These are phyloP conservation scores for Mucor irregularis DNA, from an alignment of 371 early-diverging fungal genomes.

Conservation along the genomic window DNA sequence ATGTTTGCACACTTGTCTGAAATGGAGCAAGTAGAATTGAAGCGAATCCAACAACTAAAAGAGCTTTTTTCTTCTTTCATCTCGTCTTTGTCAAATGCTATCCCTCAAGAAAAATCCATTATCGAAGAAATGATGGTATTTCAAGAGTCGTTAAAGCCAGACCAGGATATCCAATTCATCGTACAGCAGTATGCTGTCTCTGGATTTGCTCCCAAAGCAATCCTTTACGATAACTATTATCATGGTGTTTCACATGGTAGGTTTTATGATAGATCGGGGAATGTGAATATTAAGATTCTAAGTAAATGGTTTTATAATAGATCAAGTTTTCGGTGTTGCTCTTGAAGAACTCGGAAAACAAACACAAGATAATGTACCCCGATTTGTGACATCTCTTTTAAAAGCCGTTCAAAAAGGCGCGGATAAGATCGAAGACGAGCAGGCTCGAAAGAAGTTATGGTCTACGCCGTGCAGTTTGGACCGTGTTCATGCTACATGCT, in stretches of 20 bases:
- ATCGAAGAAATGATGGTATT: constrained; percentile 68
- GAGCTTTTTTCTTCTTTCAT: constrained; percentile 59
- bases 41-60: constrained; percentile 55
- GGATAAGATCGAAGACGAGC: constrained; percentile 3
- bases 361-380: constrained; percentile 58
- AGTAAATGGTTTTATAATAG: constrained; percentile 13
- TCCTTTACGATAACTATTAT: constrained; percentile 67
- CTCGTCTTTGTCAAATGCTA: constrained; percentile 54
- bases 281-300: not conserved
- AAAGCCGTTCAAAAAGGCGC: constrained; percentile 32
- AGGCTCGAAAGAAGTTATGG: constrained; percentile 52
- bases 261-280: not conserved
- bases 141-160: constrained; percentile 74
- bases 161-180: constrained; percentile 74
- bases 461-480: constrained; percentile 59
- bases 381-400: constrained; percentile 50
- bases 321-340: constrained; percentile 78
- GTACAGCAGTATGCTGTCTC: constrained; percentile 78
- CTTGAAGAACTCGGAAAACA: constrained; percentile 67
- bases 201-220: constrained; percentile 69
- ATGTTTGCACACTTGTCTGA: constrained; percentile 65
- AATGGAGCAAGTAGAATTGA: constrained; percentile 59
- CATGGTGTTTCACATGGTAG: constrained; percentile 65
- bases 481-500: constrained; percentile 64
- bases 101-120: constrained; percentile 59